Base-by-base conservation (phyloP, 2,329 filamentous ascomycete species). In the Ascocoryne sarcoides region DNA sequence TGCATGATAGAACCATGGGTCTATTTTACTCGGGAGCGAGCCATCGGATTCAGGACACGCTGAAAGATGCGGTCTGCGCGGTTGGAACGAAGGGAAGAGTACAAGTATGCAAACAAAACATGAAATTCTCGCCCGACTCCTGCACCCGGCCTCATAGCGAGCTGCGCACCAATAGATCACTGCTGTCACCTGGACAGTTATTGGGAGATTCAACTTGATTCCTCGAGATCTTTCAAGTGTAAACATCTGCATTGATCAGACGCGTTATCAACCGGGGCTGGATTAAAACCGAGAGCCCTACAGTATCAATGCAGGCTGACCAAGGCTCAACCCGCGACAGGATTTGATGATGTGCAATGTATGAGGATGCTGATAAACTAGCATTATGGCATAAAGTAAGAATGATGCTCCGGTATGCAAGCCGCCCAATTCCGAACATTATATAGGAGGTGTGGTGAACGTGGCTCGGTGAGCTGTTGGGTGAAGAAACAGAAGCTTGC, bases 221-320 rank as follows among this genome's bases (percentile, higher is more conserved):
- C n/a, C n/a, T n/a, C n/a, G n/a, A n/a, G n/a, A n/a, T n/a, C 7
- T 26, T 26, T 7, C 23, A 26, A 26, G 23, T 42, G 40, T 42
- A 44, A 42, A 28, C 39, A n/a, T 40, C 39, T 46, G 44, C 42
- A 49, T 43, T 45, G 36, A 39, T 40, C 39, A 38, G 35, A 42
- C 43, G 42, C 32, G 45, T 45, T 44, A 40, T 33, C 23, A 28
- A 39, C 45, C 42, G 45, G 43, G 47, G 31, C 16, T 17, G 23
- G 36, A 26, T 5, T 34, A 38, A 15, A 29, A 21, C 34, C 35
- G 29, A 9, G 20, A 26, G 12, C 7, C 19, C 30, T 35, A 26
- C 29, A n/a, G n/a, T n/a, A n/a, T n/a, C n/a, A n/a, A n/a, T 32
- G 34, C 39, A 37, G 39, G 23, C 23, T 26, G 23, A 26, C 23